Evolutionary conservation across 108 stramenopile species (phyloP).

Genomic region (Epithemia pelagica): DNA sequence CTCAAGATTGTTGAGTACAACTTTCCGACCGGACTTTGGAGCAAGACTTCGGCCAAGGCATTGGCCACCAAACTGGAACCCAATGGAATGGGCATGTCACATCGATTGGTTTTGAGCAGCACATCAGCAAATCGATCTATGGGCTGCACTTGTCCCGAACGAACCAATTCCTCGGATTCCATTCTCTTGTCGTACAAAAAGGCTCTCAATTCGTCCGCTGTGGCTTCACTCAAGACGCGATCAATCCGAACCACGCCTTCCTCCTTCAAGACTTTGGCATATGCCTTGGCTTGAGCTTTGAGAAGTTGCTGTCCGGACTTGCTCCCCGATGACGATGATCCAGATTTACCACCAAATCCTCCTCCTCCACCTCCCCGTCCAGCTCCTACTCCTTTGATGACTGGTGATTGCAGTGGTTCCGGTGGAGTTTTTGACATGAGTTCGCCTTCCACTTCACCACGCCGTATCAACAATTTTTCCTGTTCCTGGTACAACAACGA

Average conservation of each 20-base stretch:
- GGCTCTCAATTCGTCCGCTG: constrained; percentile 49
- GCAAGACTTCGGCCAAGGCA: constrained; percentile 34
- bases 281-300: constrained; percentile 44
- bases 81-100: constrained; percentile 72
- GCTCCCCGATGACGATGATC: background rate
- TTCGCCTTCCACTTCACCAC: constrained; percentile 48
- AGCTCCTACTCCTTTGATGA: constrained; percentile 33
- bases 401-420: constrained; percentile 2
- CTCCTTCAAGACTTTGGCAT: constrained; percentile 48
- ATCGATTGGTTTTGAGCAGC: constrained; percentile 62
- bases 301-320: constrained; percentile 1
- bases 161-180: constrained; percentile 34
- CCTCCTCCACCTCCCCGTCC: constrained; percentile 13
- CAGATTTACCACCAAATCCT: constrained; percentile 26
- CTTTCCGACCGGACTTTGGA: constrained; percentile 39
- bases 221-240: constrained; percentile 36
- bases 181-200: constrained; percentile 39
- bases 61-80: constrained; percentile 9
- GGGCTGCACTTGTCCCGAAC: constrained; percentile 27
- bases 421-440: constrained; percentile 24
- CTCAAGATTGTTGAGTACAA: constrained; percentile 44
- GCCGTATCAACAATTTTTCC: constrained; percentile 49
- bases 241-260: constrained; percentile 76
- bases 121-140: constrained; percentile 76
- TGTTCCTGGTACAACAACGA: constrained; percentile 60